These are phyloP conservation scores for Myrica gale DNA, from an alignment of 306 rosid genomes.

Conservation along the genomic window DNA sequence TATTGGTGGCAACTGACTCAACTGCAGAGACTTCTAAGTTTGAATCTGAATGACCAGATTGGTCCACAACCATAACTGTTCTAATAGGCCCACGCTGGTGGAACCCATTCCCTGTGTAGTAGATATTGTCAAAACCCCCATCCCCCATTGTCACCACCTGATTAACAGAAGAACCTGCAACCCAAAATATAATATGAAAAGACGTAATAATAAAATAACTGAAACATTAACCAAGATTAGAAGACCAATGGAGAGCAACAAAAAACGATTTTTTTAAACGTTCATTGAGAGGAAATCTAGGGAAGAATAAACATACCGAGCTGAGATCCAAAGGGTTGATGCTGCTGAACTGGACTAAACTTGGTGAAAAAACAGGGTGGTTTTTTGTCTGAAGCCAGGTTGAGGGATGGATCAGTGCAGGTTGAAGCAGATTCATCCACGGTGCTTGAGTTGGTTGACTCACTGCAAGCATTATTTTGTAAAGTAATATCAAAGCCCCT, in stretches of 20 bases:
- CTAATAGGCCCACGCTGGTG: conserved; percentile 8
- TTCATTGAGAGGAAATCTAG: background rate
- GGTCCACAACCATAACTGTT: conserved; percentile 37
- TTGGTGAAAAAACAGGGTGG: conserved; percentile 20
- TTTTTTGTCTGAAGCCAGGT: conserved; percentile 39
- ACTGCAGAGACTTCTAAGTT: conserved; percentile 71
- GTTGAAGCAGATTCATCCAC: conserved; percentile 63
- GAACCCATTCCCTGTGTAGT: conserved; percentile 19
- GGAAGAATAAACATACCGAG: conserved; percentile 34
- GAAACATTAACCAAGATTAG: background rate
- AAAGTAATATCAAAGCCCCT: conserved; percentile 29
- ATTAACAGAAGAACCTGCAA: conserved; percentile 36
- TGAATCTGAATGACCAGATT: conserved; percentile 62
- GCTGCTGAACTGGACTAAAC: conserved; percentile 19
- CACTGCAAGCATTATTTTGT: conserved; percentile 44
- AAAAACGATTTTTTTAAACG: background rate
- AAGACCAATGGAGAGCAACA: background rate
- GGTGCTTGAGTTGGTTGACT: conserved; percentile 59
- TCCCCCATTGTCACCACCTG: conserved; percentile 13
- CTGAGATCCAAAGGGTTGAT: conserved; percentile 28
- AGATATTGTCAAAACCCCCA: conserved; percentile 32
- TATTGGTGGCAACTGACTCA: conserved; percentile 63
- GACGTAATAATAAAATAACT: background rate
- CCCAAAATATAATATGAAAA: conserved; percentile 5
- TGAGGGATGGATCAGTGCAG: conserved; percentile 59